Base-by-base conservation (phyloP, 1,284 basidiomycete species). In the Trametes versicolor region DNA sequence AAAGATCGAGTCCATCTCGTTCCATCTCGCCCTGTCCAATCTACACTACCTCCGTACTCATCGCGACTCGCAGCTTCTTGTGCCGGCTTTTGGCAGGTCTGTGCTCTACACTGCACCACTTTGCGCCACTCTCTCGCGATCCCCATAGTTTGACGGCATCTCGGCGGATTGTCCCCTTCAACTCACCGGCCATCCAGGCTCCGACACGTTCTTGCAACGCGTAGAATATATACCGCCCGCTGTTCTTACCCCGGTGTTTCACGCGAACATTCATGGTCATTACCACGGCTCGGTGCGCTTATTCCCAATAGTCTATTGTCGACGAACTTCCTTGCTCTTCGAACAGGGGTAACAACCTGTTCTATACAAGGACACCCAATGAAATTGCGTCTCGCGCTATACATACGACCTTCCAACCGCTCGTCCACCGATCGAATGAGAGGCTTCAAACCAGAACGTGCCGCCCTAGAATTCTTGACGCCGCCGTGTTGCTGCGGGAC, bases 91-190 rank as follows among this genome's bases (percentile, higher is more conserved):
- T n/a, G 41, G 41, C 17, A 17, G 6, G 17, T 43, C 41, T 17
- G 6, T 43, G 41, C 41, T 17, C 41, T 43, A 17, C 19, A 19
- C 41, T 7, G 19, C 41, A 43, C 41, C 41, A 43, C 41, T 43
- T n/a, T 43, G 41, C 53, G 43, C 39, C 23, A 19, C n/a, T 6
- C 23, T 36, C n/a, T 6, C 50, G 34, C 34, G 29, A 23, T 13
- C 34, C 13, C 32, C 51, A 17, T 54, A 23, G 34, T 39, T 27
- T 36, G 17, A 23, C 36, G 52, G 52, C 52, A 39, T 54, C 37
- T 41, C 54, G 54, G 54, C 41, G 19, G 37, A 12, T 39, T 17
- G 37, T 13, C 37, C 37, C 15, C 37, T 39, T 12, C 37, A 17
- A 13, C 37, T 39, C 12, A 39, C 15, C 37, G 10, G 37, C 37